Evolutionary conservation across 371 early-diverging fungal species (phyloP), one percentile per base, ranked within the genome.

Genomic region (Lichtheimia corymbifera): DNA sequence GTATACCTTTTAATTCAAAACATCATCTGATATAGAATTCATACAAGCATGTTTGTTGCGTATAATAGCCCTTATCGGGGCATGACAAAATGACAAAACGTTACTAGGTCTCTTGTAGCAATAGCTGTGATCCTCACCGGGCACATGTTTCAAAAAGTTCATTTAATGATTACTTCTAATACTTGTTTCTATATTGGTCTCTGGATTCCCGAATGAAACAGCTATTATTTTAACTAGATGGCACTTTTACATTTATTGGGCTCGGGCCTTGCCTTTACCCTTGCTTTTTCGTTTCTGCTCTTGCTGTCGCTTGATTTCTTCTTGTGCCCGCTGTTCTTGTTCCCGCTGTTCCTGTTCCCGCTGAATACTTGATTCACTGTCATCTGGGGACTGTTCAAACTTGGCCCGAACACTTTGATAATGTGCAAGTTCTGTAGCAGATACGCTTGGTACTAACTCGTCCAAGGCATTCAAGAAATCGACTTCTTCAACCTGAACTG

Each of bases 361-460:
- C 14, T 66, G 56, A 5, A 72, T 70, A 15, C 70, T 62, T 49
- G 74, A 80, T 44, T 58, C 59, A 7, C 61, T 59, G 2, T 74
- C 66, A 7, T 74, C 74, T 20, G 66, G 61, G 12, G 63, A 66
- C 44, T 76, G 71, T 44, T 79, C 84, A 63, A 88, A 88, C 65
- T 83, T 81, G 59, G 82, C 83, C 62, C 93, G 88, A 1, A 97
- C 84, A 18, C 74, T 76, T 58, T 85, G 79, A 72, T 98, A 98
- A 60, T 93, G 91, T 28, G 82, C 88, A n/a, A 98, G 76, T 65
- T 98, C 99, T 12, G 86, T 85, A 4, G 88, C 86, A 2, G 92
- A 88, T 1, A 98, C 96, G 22, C 93, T 92, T 1, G 99, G 99
- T 35, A 89, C 82, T 45, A 98, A 74, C 64, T 95, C 96, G 15